Evolutionary conservation across 495 filamentous ascomycete genomes (phyloP), one percentile per base, ranked within the genome.

Genomic region (Tricharina praecox): DNA sequence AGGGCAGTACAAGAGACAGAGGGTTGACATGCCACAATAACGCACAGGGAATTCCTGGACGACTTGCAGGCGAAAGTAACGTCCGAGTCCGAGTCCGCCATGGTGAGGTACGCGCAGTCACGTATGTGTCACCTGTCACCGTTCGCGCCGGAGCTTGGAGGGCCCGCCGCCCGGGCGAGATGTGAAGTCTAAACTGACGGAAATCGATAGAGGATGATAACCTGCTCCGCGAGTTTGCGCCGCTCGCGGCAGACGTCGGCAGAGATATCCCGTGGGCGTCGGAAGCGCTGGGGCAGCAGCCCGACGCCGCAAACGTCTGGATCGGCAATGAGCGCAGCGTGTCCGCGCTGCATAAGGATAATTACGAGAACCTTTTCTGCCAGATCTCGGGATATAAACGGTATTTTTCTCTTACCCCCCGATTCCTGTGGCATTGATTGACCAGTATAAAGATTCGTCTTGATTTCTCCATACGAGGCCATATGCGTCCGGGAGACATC

Each of bases 361-460:
- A 76, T 60, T 85, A 85, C 59, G 80, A 87, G 60, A 87, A 86
- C 62, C 67, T 87, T 1, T 87, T 85, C 63, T 76, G 79, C 3
- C 79, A 84, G 50, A 62, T 86, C 28, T 59, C 72, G 5, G 82
- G 82, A 0, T 58, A 59, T 15, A 87, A 87, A 56, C 46, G 34
- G 0, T 46, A n/a, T n/a, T n/a, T n/a, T n/a, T n/a, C n/a, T 39
- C 19, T 8, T 20, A 39, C 13, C 28, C 28, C 13, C 28, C 5
- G 7, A 32, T 32, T 13, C 28, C 28, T 13, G 28, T 5, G 28
- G 5, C 5, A 5, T 32, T 13, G 13, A 13, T 13, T 32, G 28
- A 32, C 28, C 7, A 5, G 7, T 16, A 39, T 7, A 7, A 15
- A 69, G 75, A 51, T 85, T 87, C 49, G 70, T 76, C 8, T 65